Evolutionary conservation across 1,284 basidiomycete species (phyloP).

Genomic region (Xanthoconium separans): DNA sequence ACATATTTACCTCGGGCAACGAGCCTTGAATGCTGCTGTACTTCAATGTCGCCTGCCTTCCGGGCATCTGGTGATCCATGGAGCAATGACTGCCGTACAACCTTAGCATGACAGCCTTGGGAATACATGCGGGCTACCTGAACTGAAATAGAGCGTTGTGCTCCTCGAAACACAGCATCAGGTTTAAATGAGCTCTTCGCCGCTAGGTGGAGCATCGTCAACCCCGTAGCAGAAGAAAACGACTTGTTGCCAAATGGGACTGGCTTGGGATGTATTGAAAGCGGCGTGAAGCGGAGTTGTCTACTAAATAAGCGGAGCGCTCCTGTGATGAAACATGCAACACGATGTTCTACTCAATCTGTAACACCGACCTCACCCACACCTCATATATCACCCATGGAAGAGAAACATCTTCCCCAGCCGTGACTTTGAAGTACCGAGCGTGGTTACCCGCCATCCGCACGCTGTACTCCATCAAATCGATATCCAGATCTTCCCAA

Average conservation of each 20-base stretch:
- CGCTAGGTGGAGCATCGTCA: slow-evolving; percentile 28
- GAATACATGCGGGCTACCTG: slow-evolving; percentile 45
- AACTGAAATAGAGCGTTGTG: slow-evolving; percentile 55
- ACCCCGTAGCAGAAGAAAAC: slow-evolving; percentile 3
- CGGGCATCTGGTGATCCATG: slow-evolving; percentile 85
- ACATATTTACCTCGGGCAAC: slow-evolving; percentile 87
- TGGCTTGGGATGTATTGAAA: background rate
- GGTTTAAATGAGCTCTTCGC: slow-evolving; percentile 28
- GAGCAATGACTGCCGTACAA: slow-evolving; percentile 45
- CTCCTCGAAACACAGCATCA: slow-evolving; percentile 25
- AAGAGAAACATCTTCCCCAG: slow-evolving; percentile 30
- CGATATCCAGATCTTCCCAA: background rate
- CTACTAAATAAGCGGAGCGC: slow-evolving; percentile 6
- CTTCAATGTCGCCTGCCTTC: slow-evolving; percentile 73
- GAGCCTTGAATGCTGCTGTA: slow-evolving; percentile 78
- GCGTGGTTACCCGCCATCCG: slow-evolving; percentile 20
- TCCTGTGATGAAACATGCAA: background rate
- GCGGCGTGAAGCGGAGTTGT: slow-evolving; percentile 19
- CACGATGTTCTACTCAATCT: slow-evolving; percentile 2
- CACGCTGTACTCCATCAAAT: slow-evolving; percentile 38
- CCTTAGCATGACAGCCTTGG: slow-evolving; percentile 23
- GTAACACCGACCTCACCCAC: slow-evolving; percentile 37
- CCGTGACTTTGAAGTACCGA: slow-evolving; percentile 39
- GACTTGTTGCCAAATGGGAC: slow-evolving; percentile 4
- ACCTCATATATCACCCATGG: slow-evolving; percentile 50